These are phyloP conservation scores for Patellaria atrata DNA, from an alignment of 495 filamentous ascomycete genomes.

Conservation along the genomic window DNA sequence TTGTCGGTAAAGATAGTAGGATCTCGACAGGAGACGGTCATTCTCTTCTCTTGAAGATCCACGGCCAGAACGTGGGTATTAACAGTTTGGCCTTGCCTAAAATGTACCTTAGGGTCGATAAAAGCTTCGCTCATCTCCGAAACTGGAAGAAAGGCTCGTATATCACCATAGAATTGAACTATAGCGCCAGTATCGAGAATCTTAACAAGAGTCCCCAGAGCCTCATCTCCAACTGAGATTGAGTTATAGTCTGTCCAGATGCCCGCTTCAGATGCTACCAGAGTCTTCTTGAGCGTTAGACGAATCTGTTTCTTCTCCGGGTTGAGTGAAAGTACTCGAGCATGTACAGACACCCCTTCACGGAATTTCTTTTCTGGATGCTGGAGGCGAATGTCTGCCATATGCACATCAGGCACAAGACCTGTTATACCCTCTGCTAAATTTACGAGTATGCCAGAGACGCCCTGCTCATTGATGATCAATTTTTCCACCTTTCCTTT, in stretches of 20 bases:
- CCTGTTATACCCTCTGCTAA: slow-evolving; percentile 77
- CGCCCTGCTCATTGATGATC: slow-evolving; percentile 53
- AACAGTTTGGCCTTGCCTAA: slow-evolving; percentile 77
- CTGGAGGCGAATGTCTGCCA: slow-evolving; percentile 74
- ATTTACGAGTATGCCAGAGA: slow-evolving; percentile 67
- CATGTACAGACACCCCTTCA: slow-evolving; percentile 69
- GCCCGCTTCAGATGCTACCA: slow-evolving; percentile 71
- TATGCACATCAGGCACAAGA: slow-evolving; percentile 71
- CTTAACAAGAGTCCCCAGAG: slow-evolving; percentile 72
- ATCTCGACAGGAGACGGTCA: slow-evolving; percentile 89
- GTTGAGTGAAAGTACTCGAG: slow-evolving; percentile 70
- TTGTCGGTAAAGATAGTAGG: slow-evolving; percentile 57
- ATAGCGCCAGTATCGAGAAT: slow-evolving; percentile 65
- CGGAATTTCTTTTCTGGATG: slow-evolving; percentile 93
- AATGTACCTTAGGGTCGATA: slow-evolving; percentile 83
- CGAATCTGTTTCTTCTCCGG: slow-evolving; percentile 60
- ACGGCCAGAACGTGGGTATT: slow-evolving; percentile 72
- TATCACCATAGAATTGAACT: slow-evolving; percentile 77
- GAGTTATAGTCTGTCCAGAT: slow-evolving; percentile 62
- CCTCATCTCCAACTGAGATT: slow-evolving; percentile 53
- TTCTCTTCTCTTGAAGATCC: slow-evolving; percentile 49
- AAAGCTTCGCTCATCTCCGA: slow-evolving; percentile 96
- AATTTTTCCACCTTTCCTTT: slow-evolving; percentile 75
- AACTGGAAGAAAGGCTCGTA: slow-evolving; percentile 76
- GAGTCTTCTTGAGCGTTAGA: slow-evolving; percentile 86